Evolutionary conservation across 2,329 filamentous ascomycete species (phyloP), one percentile per base, ranked within the genome.

Genomic region (Curvularia sp.): DNA sequence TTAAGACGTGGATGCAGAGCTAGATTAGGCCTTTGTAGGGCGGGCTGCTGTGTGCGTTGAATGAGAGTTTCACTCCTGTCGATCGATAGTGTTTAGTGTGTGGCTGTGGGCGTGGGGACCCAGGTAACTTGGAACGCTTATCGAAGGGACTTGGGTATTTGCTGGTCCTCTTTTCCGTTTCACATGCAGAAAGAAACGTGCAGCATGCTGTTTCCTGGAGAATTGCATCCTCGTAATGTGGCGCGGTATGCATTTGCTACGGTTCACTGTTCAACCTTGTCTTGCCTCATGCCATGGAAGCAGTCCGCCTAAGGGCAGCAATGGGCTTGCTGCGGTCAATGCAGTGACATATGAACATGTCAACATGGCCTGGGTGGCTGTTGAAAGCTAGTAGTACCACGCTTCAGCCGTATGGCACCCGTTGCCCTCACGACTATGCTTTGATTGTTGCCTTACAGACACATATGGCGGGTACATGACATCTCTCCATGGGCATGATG

Each of bases 271-370:
- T 18, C n/a, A 46, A 46, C 21, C 30, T 49, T 36, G 19, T n/a
- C 25, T 25, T 15, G 10, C n/a, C 7, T 19, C 28, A n/a, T 5
- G 45, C 47, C 21, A 43, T 25, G 30, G 45, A 39, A 0, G 8
- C 45, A n/a, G 12, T 6, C 1, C n/a, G 25, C 6, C 30, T 15
- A 28, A 54, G 55, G 53, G 27, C 55, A 13, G 63, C 65, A 1
- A 63, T 64, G 46, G 64, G 59, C 45, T 66, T 66, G 38, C 61
- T 85, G 73, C 85, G 88, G 74, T 89, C 86, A 38, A 75, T 71
- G 71, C 86, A 88, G 77, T 88, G 80, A 73, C 85, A 88, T 61
- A 87, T 64, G 67, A 87, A 87, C 4, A 77, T 80, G 57, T 73
- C 71, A n/a, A 82, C 56, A 0, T 87, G 71, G 4, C 79, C 82